phyloP scores from a whole-genome alignment of 805 yeast species.

The Yarrowia keelungensis region DNA sequence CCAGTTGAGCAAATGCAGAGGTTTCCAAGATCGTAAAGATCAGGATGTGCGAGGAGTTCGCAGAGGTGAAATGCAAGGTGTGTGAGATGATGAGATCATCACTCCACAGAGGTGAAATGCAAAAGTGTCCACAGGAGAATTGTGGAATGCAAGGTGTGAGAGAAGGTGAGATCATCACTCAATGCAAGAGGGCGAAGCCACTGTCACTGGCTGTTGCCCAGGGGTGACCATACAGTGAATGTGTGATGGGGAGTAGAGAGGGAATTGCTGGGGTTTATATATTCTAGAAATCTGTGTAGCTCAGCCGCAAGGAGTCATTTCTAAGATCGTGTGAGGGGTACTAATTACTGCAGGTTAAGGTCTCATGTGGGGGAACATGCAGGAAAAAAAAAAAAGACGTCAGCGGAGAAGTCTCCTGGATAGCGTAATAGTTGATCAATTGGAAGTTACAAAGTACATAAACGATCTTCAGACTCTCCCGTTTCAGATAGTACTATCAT shows the following conservation, averaged over 20 bases:
- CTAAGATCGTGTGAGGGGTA: conserved; percentile 10
- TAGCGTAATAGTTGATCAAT: neutral
- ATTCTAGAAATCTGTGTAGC: neutral
- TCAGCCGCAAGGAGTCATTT: neutral
- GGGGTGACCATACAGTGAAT: conserved; percentile 11
- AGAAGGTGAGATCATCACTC: neutral
- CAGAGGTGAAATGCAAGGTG: neutral
- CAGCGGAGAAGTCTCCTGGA: neutral
- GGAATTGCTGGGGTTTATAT: conserved; percentile 10
- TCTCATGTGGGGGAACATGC: conserved; percentile 12
- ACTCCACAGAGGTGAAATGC: too few relatives aligned
- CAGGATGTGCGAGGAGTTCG: neutral
- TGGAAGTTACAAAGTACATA: too few relatives aligned
- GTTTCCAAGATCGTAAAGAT: too few relatives aligned
- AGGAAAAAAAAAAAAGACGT: conserved; percentile 8
- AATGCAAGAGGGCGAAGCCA: conserved; percentile 2
- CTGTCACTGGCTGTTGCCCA: conserved; percentile 18
- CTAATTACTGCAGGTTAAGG: neutral
- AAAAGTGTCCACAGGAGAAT: too few relatives aligned
- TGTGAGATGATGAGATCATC: too few relatives aligned
- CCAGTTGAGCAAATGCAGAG: too few relatives aligned
- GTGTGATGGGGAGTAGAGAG: neutral
- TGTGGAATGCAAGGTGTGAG: neutral
- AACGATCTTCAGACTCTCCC: neutral
- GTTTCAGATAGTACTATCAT: neutral